These are phyloP conservation scores for Craspedostauros australis DNA, from an alignment of 108 stramenopile species.

Conservation along the genomic window DNA sequence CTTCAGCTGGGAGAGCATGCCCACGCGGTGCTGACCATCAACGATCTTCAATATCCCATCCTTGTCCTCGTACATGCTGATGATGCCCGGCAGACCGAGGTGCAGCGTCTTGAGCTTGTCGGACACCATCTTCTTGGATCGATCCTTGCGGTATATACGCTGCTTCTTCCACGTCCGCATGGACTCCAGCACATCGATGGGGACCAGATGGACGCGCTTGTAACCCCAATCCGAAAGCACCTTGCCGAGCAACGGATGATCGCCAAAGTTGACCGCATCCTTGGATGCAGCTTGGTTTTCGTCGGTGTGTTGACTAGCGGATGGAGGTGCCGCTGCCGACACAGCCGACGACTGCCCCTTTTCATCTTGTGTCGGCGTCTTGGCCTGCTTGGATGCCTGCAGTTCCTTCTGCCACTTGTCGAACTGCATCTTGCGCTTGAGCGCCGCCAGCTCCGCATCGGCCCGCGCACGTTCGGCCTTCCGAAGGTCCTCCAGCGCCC, in stretches of 20 bases:
- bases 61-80: slow-evolving; percentile 52
- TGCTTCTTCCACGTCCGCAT: slow-evolving; percentile 77
- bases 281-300: not conserved
- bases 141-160: slow-evolving; percentile 68
- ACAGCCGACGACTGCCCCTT: not conserved
- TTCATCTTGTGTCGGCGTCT: not conserved
- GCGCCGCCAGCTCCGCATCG: slow-evolving; percentile 32
- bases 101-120: slow-evolving; percentile 60
- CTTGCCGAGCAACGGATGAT: slow-evolving; percentile 66
- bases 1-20: slow-evolving; percentile 66
- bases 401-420: slow-evolving; percentile 34
- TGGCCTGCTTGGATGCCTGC: slow-evolving; percentile 26
- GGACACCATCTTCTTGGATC: slow-evolving; percentile 59
- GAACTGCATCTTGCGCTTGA: slow-evolving; percentile 33
- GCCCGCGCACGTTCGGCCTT: slow-evolving; percentile 37
- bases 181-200: slow-evolving; percentile 32
- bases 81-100: slow-evolving; percentile 71
- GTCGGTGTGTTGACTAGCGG: not conserved
- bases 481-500: slow-evolving; percentile 39
- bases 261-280: not conserved
- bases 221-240: slow-evolving; percentile 44
- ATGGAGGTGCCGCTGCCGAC: not conserved
- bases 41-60: slow-evolving; percentile 61
- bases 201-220: slow-evolving; percentile 58
- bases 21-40: slow-evolving; percentile 88